Percentiles rank a stretch among this genome's conserved stretches.
These are phyloP conservation scores for Nitzschia inconspicua DNA, from an alignment of 108 stramenopile genomes.

Conservation along the genomic window DNA sequence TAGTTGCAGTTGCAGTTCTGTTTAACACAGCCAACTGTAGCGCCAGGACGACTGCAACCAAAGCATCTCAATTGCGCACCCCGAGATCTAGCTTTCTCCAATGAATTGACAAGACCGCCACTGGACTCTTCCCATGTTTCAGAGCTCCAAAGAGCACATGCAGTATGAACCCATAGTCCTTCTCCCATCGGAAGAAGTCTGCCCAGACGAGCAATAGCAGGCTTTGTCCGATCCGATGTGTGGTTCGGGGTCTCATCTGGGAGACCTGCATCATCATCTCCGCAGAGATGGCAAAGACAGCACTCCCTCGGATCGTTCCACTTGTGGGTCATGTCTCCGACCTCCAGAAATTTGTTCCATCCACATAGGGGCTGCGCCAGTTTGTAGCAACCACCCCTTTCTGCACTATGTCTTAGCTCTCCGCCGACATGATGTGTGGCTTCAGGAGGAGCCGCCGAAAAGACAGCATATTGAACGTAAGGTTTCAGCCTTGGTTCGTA, in stretches of 20 bases:
- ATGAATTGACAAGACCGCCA: conserved; percentile 40
- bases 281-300: conserved; percentile 55
- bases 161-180: conserved; percentile 60
- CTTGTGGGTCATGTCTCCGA: conserved; percentile 5
- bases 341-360: conserved; percentile 35
- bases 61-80: conserved; percentile 65
- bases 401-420: neutral
- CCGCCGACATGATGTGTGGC: neutral
- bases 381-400: neutral
- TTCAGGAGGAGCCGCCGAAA: neutral
- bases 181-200: conserved; percentile 57
- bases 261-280: conserved; percentile 71
- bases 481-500: conserved; percentile 29
- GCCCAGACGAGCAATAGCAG: conserved; percentile 32
- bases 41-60: conserved; percentile 66
- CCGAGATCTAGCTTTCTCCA: conserved; percentile 59
- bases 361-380: conserved; percentile 47
- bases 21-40: conserved; percentile 58
- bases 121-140: conserved; percentile 55
- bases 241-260: conserved; percentile 13
- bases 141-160: conserved; percentile 67
- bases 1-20: conserved; percentile 50
- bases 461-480: conserved; percentile 16
- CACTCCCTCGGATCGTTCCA: conserved; percentile 70
- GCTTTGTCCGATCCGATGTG: neutral